These are phyloP conservation scores for Aquanectria penicillioides DNA, from an alignment of 2,329 filamentous ascomycete species.

Conservation along the genomic window DNA sequence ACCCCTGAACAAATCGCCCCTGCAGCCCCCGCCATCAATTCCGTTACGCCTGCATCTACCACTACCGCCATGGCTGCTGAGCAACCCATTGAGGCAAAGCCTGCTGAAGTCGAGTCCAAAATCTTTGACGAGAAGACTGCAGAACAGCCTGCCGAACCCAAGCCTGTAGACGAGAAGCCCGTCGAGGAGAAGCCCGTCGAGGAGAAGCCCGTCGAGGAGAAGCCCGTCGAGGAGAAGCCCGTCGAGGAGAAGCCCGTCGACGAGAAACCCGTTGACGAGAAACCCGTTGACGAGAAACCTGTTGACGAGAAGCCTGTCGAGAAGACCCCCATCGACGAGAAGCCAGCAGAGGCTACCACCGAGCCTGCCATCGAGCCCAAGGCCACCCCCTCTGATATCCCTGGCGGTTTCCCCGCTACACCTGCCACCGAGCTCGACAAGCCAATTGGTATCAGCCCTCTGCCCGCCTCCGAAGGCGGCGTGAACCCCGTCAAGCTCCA, in stretches of 20 bases:
- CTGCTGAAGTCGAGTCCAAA: conserved; percentile 1
- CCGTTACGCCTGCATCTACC: conserved; percentile 75
- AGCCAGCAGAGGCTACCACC: conserved; percentile 21
- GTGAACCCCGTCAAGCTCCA: conserved; percentile 84
- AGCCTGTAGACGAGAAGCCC: conserved; percentile 32
- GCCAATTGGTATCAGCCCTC: conserved; percentile 67
- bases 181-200: conserved; percentile 25
- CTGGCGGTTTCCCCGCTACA: conserved; percentile 71
- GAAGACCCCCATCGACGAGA: not conserved
- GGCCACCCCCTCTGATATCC: conserved; percentile 49
- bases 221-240: conserved; percentile 28
- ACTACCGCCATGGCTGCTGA: conserved; percentile 72
- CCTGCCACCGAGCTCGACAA: conserved; percentile 65
- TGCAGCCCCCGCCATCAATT: conserved; percentile 68
- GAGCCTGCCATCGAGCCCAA: conserved; percentile 20
- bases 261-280: conserved; percentile 46
- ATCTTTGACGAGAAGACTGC: conserved; percentile 1
- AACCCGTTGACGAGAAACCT: conserved; percentile 60
- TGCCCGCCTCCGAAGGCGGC: conserved; percentile 69
- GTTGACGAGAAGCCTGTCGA: not conserved
- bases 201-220: conserved; percentile 16
- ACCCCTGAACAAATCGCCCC: conserved; percentile 74
- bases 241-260: conserved; percentile 22
- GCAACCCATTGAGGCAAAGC: conserved; percentile 52
- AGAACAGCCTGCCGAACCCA: conserved; percentile 25